A percentile compares a stretch with the other conserved stretches of the same genome.
Evolutionary conservation across 441 rosid species (phyloP).

Genomic region (Pelargonium myrrhifolium): DNA sequence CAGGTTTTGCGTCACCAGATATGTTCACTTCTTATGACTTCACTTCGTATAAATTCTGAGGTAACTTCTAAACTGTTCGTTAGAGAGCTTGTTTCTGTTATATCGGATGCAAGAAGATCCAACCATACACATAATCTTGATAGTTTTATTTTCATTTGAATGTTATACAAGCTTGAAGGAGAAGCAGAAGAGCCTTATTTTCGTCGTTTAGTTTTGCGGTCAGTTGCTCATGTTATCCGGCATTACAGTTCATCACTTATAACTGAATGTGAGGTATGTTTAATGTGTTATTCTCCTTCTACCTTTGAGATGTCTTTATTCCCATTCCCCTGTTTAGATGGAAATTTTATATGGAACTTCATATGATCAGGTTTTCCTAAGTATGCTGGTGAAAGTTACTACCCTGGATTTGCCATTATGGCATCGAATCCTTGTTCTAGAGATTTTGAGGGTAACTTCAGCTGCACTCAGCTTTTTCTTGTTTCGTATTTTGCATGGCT

Average conservation of each 20-base stretch:
- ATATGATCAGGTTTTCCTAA: conserved; percentile 75
- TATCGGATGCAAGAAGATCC: neutral
- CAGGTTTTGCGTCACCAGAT: conserved; percentile 95
- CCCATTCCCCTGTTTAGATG: neutral
- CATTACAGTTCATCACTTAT: conserved; percentile 85
- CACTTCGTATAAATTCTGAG: conserved; percentile 92
- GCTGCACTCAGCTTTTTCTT: conserved; percentile 12
- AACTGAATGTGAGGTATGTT: conserved; percentile 86
- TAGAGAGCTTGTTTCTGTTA: neutral
- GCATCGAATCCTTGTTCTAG: conserved; percentile 99
- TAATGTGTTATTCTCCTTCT: conserved; percentile 10
- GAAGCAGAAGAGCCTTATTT: conserved; percentile 94
- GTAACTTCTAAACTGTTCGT: conserved; percentile 28
- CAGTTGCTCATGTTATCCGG: conserved; percentile 93
- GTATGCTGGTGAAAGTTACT: conserved; percentile 89
- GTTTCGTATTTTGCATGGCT: conserved; percentile 18
- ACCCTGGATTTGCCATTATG: conserved; percentile 93
- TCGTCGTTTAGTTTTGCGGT: conserved; percentile 93
- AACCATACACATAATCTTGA: neutral
- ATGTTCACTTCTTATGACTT: conserved; percentile 96
- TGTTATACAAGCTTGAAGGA: conserved; percentile 71
- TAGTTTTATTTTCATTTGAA: conserved; percentile 11
- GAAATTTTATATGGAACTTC: neutral
- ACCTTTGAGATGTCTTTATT: neutral
- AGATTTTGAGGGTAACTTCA: conserved; percentile 83